Base-by-base conservation (phyloP, 208 protist genomes). In the Wallacemonas sp. region DNA sequence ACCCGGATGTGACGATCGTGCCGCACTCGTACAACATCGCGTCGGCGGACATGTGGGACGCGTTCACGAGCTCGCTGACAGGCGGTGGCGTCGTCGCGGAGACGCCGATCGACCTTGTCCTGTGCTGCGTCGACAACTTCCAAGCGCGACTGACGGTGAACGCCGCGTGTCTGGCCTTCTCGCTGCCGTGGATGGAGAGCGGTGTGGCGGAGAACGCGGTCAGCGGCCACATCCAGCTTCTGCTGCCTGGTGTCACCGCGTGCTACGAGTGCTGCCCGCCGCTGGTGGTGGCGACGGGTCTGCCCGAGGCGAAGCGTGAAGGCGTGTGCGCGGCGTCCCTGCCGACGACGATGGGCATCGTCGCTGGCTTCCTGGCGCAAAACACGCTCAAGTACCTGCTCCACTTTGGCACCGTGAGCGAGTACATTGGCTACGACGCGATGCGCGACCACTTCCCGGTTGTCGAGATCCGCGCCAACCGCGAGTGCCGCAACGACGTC, bases 61-160 rank as follows among this genome's bases (percentile, higher is more conserved):
- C 86, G 33, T 98, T 99, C 58, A 52, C 79, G 12, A 57, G 77
- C n/a, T 66, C 74, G 14, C 79, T 98, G 54, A 81, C 75, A 27
- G 70, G 46, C 19, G 85, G 88, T 43, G 82, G 85, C 30, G 76
- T 85, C 24, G 58, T 46, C 43, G 57, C 63, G 2, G 61, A 67
- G 12, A 69, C 72, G 0, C 80, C 81, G 1, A 88, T 99, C 1
- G 82, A 94, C 61, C 73, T 99, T 21, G 81, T 99, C 9, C 77
- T 99, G 24, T 90, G 92, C 69, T 99, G 97, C 73, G 98, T 99
- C 1, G 98, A 99, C 77, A 99, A 99, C 75, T 99, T 98, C 72
- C 92, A 97, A 61, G 98, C 97, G 16, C 92, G 98, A 30, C 85
- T 98, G 39, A 82, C 97, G 16, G 92, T 99, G 27, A 99, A 99